Conservation (phyloP, 345 rosid genomes). For the Populus euphratica region DNA sequence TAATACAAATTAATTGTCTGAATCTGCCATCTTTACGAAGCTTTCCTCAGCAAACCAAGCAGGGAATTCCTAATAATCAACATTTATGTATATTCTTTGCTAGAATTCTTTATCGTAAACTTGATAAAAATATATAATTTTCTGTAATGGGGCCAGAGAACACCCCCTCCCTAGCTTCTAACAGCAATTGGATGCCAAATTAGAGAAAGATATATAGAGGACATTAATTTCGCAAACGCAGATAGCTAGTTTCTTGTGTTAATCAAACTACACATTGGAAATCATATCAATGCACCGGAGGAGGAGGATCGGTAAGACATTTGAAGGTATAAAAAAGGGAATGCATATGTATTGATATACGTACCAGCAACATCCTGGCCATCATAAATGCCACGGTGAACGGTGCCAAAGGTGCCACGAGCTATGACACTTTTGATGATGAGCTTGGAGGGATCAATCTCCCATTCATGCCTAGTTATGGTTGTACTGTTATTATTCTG, state of each 20-base stretch:
- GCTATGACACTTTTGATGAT: slow-evolving; percentile 30
- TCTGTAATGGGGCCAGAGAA: neutral
- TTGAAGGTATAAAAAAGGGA: neutral
- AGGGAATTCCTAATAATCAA: neutral
- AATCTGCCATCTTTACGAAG: neutral
- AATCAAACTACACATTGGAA: too few species aligned
- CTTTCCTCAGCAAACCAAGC: neutral
- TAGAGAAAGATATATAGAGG: too few species aligned
- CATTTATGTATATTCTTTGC: too few species aligned
- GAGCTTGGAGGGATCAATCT: slow-evolving; percentile 32
- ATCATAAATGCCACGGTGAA: slow-evolving; percentile 33
- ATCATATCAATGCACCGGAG: neutral
- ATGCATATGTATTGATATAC: too few species aligned
- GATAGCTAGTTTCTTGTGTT: too few species aligned
- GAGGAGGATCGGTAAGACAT: neutral
- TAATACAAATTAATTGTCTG: neutral
- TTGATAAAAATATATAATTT: too few species aligned
- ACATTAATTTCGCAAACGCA: neutral
- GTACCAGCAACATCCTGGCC: slow-evolving; percentile 41
- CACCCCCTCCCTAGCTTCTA: neutral
- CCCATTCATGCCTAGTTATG: slow-evolving; percentile 28
- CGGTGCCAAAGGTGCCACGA: slow-evolving; percentile 32
- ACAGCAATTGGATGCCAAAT: too few species aligned
- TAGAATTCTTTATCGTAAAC: too few species aligned
- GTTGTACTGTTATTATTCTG: neutral